phyloP scores from a whole-genome alignment of 148 eudicot species.

The Rhododendron ovatum region DNA sequence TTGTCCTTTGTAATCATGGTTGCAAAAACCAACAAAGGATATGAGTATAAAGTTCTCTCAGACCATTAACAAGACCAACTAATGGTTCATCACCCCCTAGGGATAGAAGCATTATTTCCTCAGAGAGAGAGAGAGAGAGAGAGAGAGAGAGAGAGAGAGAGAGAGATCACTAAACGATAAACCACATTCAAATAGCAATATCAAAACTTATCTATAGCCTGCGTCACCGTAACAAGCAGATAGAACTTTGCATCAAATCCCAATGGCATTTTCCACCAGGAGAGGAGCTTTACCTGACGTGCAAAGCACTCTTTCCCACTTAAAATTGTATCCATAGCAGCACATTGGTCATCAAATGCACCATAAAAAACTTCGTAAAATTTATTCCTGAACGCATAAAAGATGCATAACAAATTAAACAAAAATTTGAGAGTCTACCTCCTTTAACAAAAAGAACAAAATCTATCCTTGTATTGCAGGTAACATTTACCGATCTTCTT shows the following conservation, averaged over 20 bases:
- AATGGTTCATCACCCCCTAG: neutral
- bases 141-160: neutral
- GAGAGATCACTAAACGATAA: neutral
- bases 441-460: conserved; percentile 1
- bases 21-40: neutral
- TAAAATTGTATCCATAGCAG: conserved; percentile 73
- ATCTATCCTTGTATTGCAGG: neutral
- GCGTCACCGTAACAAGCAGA: neutral
- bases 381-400: conserved; percentile 40
- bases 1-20: neutral
- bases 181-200: neutral
- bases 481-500: conserved; percentile 51
- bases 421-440: neutral
- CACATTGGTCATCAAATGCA: conserved; percentile 73
- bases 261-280: neutral
- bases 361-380: conserved; percentile 78
- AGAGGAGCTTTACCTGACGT: conserved; percentile 45
- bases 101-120: neutral
- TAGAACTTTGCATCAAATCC: neutral
- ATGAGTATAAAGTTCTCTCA: neutral
- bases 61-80: neutral
- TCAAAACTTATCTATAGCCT: neutral
- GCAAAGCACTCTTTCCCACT: conserved; percentile 89
- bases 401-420: conserved; percentile 14
- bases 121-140: neutral